Evolutionary conservation across 2,329 filamentous ascomycete genomes (phyloP), one percentile per base, ranked within the genome.

Genomic region (Sporothrix curviconia): DNA sequence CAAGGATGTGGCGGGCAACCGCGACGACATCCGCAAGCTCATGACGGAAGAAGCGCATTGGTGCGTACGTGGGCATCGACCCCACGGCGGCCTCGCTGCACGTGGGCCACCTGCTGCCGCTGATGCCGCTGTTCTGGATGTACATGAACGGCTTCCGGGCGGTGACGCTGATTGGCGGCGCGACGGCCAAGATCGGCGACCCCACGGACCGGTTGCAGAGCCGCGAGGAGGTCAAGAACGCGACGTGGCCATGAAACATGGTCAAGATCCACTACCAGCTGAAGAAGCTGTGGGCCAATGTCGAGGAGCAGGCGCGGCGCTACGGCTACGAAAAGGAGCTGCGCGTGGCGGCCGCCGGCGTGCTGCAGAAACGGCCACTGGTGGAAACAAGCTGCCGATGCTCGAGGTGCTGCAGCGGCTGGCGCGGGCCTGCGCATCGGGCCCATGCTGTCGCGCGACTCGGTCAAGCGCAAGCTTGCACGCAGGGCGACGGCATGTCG

Each of bases 401-500:
- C 76, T 90, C 50, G 88, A 96, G 46, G 81, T 96, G 53, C 75
- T 95, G 63, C 81, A 82, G 67, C 79, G 85, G 57, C 74, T 96
- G 30, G 91, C 3, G 80, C 79, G 32, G 80, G 84, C 46, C 83
- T 90, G 68, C 80, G 92, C 59, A 74, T 99, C 52, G 91, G 92
- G 1, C 81, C 91, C 3, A 91, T 99, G 89, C 78, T 99, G 59
- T 84, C 85, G 54, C 85, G 90, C 66, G 92, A 97, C 61, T 94
- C 89, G 78, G 88, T 82, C 49, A 63, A 46, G 56, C 85, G 84
- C 58, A 90, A 91, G 67, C 80, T 97, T 77, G n/a, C n/a, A 80
- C 81, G n/a, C 85, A 85, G 55, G 90, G 90, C 37, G 89, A 94
- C 62, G 95, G 94, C 65, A 92, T 99, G 87, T 95, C 92, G 0